Evolutionary conservation across 768 basidiomycete species (phyloP), one percentile per base, ranked within the genome.

Genomic region (Pulveroboletus sp.): DNA sequence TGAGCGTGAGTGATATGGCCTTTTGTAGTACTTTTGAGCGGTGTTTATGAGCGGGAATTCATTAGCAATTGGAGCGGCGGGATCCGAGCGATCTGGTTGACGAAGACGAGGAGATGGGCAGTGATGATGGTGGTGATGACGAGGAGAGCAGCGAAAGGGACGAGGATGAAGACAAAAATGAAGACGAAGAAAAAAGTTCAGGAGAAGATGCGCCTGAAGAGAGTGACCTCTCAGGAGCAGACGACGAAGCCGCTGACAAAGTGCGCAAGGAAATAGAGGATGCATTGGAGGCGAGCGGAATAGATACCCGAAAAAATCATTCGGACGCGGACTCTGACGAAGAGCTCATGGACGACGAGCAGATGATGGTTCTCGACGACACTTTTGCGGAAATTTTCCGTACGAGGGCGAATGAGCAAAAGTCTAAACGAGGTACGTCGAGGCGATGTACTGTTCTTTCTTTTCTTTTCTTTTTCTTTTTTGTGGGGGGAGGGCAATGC

Each of bases 311-410:
- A 2, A 75, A 78, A 14, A 59, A 79, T 8, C 79, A 76, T 11
- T 75, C 75, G 7, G 81, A 82, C 40, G 81, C 75, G 33, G 76
- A 74, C 5, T 65, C 67, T 26, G 67, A 77, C 36, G 82, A 84
- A 53, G 86, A 88, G 42, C 71, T 84, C 27, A 86, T 95, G 84
- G 89, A 96, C 63, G 95, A 99, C 63, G 94, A 98, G 24, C 91
- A 96, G 70, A 99, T 99, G 95, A 84, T 98, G 77, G 88, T 87
- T 31, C 81, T 98, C 26, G 95, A 99, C 62, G 88, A 89, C 43
- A 87, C 95, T 63, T 81, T 99, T 7, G 91, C 89, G 5, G 81
- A 84, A 45, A 84, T 93, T 28, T 95, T 99, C 79, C 79, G 79
- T 51, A 75, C 83, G 28, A 80, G 82, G 52, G 72, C 78, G 21